Conservation (phyloP, 495 filamentous ascomycete genomes). For the Cercophora scortea region DNA sequence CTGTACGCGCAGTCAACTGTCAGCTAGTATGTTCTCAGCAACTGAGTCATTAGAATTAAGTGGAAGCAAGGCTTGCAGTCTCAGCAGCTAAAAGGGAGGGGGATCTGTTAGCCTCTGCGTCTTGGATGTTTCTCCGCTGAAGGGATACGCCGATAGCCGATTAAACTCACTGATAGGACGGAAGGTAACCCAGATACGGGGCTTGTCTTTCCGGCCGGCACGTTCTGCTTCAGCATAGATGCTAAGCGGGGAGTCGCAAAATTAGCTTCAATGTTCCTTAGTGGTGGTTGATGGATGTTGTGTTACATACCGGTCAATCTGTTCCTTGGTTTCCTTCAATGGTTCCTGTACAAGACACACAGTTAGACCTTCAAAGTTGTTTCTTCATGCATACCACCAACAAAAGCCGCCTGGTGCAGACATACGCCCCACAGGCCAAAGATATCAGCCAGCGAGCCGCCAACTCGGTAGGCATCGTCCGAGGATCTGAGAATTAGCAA, state of each 20-base stretch:
- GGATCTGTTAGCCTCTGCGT: too few species aligned
- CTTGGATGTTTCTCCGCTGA: too few species aligned
- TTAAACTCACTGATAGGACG: conserved; percentile 30
- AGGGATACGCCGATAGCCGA: too few species aligned
- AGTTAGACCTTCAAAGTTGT: too few species aligned
- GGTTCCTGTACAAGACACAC: conserved; percentile 23
- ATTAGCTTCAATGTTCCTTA: too few species aligned
- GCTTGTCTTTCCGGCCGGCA: conserved; percentile 35
- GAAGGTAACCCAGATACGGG: conserved; percentile 50
- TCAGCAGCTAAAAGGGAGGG: conserved; percentile 24
- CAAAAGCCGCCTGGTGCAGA: too few species aligned
- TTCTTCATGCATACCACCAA: too few species aligned
- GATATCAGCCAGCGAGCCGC: conserved; percentile 44
- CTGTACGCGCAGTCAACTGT: too few species aligned
- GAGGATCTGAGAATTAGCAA: conserved; percentile 20
- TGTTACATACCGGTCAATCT: conserved; percentile 33
- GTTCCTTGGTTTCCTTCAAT: conserved; percentile 46
- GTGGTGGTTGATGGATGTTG: too few species aligned
- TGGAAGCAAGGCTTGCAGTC: conserved; percentile 14
- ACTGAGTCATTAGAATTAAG: too few species aligned
- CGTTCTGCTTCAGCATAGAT: conserved; percentile 42
- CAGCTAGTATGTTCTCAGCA: too few species aligned
- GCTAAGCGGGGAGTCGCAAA: too few species aligned
- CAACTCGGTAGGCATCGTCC: conserved; percentile 45
- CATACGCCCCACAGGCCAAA: conserved; percentile 44